Evolutionary conservation across 2,329 filamentous ascomycete species (phyloP).

Genomic region (Aurifilum marmelostoma): DNA sequence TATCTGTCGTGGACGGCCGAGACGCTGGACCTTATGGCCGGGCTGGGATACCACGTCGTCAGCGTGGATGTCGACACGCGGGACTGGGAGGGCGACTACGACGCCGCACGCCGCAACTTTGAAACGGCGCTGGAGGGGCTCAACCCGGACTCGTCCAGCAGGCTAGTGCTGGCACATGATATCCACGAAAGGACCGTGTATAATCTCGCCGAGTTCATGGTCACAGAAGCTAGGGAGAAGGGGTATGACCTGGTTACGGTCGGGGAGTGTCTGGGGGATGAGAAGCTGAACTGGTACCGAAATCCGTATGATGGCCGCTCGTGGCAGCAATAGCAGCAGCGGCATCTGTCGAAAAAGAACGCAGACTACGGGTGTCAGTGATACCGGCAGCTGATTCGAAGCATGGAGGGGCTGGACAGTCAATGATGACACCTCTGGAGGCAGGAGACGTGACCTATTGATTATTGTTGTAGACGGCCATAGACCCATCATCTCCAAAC

Average conservation of each 20-base stretch:
- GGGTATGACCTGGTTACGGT: constrained; percentile 55
- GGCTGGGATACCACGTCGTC: constrained; percentile 42
- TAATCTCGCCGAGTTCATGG: constrained; percentile 50
- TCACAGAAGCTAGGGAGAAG: constrained; percentile 44
- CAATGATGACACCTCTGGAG: no score
- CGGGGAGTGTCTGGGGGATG: constrained; percentile 59
- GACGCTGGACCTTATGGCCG: constrained; percentile 30
- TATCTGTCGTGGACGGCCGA: constrained; percentile 19
- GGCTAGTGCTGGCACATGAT: constrained; percentile 45
- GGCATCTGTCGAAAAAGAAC: no score
- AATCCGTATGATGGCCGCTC: constrained; percentile 18
- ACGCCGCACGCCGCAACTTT: constrained; percentile 20
- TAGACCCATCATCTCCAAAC: not conserved
- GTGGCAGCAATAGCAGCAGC: not conserved
- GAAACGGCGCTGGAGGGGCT: constrained; percentile 7
- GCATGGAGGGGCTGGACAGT: not conserved
- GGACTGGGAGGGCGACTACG: constrained; percentile 28
- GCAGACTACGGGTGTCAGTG: no score
- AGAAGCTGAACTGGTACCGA: constrained; percentile 57
- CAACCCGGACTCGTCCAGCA: constrained; percentile 8
- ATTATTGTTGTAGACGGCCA: not conserved
- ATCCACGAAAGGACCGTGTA: constrained; percentile 51
- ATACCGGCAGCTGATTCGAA: no score
- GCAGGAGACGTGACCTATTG: not conserved
- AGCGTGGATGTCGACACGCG: constrained; percentile 37